A percentile compares a stretch with the other conserved stretches of the same genome.
These are phyloP conservation scores for Lipomyces chichibuensis DNA, from an alignment of 805 yeast species.

Conservation along the genomic window DNA sequence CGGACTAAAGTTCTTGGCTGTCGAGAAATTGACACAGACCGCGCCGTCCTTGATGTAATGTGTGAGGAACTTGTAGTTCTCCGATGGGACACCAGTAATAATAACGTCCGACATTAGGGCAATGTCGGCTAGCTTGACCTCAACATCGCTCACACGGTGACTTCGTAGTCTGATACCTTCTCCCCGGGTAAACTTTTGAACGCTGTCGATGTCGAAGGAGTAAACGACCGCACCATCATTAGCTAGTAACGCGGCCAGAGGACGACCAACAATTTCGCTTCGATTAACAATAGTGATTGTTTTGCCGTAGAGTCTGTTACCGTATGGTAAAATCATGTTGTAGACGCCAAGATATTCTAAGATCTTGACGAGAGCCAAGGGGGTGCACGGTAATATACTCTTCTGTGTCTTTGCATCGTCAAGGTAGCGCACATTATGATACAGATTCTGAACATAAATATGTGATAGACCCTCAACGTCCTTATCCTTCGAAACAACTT, in stretches of 20 bases:
- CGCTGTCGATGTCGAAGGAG: conserved; percentile 83
- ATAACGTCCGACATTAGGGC: conserved; percentile 83
- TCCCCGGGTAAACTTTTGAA: conserved; percentile 92
- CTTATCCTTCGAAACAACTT: conserved; percentile 84
- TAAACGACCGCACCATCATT: conserved; percentile 97
- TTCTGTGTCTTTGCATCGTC: conserved; percentile 73
- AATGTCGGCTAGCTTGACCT: conserved; percentile 59
- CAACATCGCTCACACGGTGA: conserved; percentile 74
- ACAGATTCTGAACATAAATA: conserved; percentile 88
- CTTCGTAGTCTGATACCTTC: conserved; percentile 79
- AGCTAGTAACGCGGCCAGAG: conserved; percentile 91
- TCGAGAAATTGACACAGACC: conserved; percentile 84
- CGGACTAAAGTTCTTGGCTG: conserved; percentile 65
- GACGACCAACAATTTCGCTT: conserved; percentile 96
- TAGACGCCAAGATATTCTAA: conserved; percentile 88
- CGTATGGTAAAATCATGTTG: conserved; percentile 78
- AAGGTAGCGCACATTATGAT: conserved; percentile 85
- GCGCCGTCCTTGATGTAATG: conserved; percentile 83
- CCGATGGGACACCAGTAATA: conserved; percentile 93
- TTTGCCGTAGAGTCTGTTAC: conserved; percentile 91
- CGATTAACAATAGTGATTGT: conserved; percentile 88
- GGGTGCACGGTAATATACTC: conserved; percentile 94
- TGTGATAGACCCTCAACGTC: conserved; percentile 97
- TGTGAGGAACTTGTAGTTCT: conserved; percentile 81
- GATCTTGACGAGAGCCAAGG: conserved; percentile 90